Evolutionary conservation across 768 basidiomycete species (phyloP).

Genomic region (Mycena galopus): DNA sequence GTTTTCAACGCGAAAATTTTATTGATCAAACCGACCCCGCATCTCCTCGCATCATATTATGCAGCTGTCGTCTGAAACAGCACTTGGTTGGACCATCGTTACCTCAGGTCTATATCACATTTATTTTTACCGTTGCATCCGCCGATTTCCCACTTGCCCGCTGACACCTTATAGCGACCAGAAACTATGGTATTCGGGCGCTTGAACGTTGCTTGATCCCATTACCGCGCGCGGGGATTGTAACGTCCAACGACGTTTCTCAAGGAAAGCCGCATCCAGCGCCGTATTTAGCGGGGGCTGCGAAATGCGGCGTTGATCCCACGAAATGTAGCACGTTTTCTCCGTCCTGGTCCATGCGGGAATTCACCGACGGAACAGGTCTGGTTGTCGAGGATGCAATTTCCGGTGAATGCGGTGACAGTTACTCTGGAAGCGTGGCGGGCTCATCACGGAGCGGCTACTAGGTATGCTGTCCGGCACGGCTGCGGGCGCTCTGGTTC

Average conservation of each 20-base stretch:
- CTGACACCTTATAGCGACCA: conserved; percentile 67
- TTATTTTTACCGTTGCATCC: conserved; percentile 1
- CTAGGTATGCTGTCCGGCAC: conserved; percentile 32
- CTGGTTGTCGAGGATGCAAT: conserved; percentile 94
- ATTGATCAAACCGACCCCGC: background rate
- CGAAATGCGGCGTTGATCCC: conserved; percentile 66
- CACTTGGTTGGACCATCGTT: conserved; percentile 81
- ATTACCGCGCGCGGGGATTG: conserved; percentile 67
- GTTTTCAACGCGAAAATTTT: background rate
- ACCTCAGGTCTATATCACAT: conserved; percentile 71
- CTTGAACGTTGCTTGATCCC: conserved; percentile 74
- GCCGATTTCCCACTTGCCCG: background rate
- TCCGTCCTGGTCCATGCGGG: background rate
- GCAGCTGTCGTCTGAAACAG: conserved; percentile 49
- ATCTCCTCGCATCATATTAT: background rate
- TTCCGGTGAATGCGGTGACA: conserved; percentile 77
- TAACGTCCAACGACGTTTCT: conserved; percentile 80
- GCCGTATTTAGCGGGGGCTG: conserved; percentile 87
- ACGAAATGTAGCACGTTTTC: conserved; percentile 62
- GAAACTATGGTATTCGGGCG: conserved; percentile 76
- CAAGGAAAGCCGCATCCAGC: conserved; percentile 91
- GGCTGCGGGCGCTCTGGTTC: conserved; percentile 79
- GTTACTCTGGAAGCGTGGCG: background rate
- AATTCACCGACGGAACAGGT: conserved; percentile 56
- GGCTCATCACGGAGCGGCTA: background rate